Conservation (phyloP, 106 monocot species). For the Dendrobium officinale region DNA sequence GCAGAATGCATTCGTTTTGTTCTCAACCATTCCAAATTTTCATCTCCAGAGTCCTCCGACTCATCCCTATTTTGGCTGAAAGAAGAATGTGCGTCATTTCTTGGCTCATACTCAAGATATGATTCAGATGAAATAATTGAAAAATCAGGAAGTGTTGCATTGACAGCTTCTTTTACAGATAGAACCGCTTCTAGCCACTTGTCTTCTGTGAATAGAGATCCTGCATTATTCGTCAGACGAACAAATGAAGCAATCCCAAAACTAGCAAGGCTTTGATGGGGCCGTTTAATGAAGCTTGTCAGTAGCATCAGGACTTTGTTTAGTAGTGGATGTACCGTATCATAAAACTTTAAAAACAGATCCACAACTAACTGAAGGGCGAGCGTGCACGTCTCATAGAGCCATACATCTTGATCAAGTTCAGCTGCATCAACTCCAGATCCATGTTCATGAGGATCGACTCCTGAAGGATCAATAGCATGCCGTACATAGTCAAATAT, state of each 20-base stretch:
- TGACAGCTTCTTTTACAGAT: constrained; percentile 62
- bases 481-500: constrained; percentile 97
- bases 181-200: constrained; percentile 77
- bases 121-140: constrained; percentile 38
- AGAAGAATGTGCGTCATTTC: constrained; percentile 21
- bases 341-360: constrained; percentile 90
- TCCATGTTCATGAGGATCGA: constrained; percentile 35
- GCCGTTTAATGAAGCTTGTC: constrained; percentile 85
- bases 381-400: constrained; percentile 89
- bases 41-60: constrained; percentile 21
- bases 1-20: constrained; percentile 50
- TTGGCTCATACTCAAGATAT: constrained; percentile 20
- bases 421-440: constrained; percentile 37
- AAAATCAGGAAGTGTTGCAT: constrained; percentile 77
- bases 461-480: constrained; percentile 75
- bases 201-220: constrained; percentile 66
- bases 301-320: constrained; percentile 65
- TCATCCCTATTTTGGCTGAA: constrained; percentile 22
- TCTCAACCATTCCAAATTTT: constrained; percentile 36
- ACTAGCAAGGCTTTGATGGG: constrained; percentile 93
- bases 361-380: constrained; percentile 93
- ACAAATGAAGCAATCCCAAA: constrained; percentile 94
- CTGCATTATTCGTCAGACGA: constrained; percentile 74
- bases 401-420: constrained; percentile 85
- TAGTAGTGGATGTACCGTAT: constrained; percentile 69